These are phyloP conservation scores for Suillus fuscotomentosus DNA, from an alignment of 768 basidiomycete species.

Conservation along the genomic window DNA sequence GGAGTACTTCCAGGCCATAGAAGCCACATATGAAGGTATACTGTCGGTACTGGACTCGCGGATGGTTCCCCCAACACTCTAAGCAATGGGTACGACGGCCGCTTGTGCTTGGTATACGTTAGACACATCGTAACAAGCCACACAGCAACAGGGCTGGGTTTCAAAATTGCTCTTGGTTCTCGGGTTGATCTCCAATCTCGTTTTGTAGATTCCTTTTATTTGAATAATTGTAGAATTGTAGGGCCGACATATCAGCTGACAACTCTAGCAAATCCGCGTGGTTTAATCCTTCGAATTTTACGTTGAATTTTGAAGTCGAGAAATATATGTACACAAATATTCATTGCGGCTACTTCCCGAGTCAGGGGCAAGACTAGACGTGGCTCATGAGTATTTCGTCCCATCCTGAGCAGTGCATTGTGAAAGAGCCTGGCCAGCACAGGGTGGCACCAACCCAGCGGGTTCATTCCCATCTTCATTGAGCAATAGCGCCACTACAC, in stretches of 20 bases:
- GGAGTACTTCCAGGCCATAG: conserved; percentile 49
- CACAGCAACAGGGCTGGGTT: not conserved
- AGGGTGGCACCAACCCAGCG: conserved; percentile 51
- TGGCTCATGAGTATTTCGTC: conserved; percentile 29
- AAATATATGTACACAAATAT: not conserved
- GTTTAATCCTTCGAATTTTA: not conserved
- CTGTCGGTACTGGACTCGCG: conserved; percentile 18
- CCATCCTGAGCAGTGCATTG: conserved; percentile 65
- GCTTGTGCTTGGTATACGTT: not conserved
- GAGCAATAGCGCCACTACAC: conserved; percentile 62
- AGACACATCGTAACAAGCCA: not conserved
- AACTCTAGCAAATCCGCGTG: not conserved
- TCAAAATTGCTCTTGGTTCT: not conserved
- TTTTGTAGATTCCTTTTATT: not conserved
- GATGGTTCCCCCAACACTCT: not conserved
- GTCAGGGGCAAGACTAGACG: not conserved
- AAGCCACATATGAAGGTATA: conserved; percentile 38
- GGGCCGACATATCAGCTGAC: not conserved
- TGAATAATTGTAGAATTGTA: not conserved
- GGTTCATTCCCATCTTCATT: conserved; percentile 71
- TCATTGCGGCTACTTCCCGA: not conserved
- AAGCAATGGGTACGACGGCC: not conserved
- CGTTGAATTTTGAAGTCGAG: not conserved
- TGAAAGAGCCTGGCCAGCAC: conserved; percentile 40
- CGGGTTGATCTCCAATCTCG: not conserved